Conservation (phyloP, 768 basidiomycete genomes). For the Psilocybe subaeruginosa region DNA sequence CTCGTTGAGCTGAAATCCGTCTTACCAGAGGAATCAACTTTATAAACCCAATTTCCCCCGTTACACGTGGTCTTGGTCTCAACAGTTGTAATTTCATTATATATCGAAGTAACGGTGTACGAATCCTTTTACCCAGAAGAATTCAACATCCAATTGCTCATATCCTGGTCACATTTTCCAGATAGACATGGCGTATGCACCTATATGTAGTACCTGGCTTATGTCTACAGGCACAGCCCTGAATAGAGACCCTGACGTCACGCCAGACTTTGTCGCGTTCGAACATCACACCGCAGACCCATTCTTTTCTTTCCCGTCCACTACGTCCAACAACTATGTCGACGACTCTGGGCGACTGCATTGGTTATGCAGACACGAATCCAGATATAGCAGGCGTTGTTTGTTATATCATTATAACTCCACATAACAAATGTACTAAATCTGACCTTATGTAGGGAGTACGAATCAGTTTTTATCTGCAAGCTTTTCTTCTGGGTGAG, state of each 20-base stretch:
- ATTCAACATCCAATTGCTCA: background rate
- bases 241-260: background rate
- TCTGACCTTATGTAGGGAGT: conserved; percentile 29
- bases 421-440: background rate
- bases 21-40: conserved; percentile 56
- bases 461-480: conserved; percentile 34
- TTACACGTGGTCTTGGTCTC: background rate
- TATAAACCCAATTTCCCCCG: background rate
- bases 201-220: background rate
- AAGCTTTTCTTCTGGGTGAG: conserved; percentile 28
- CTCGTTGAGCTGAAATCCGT: conserved; percentile 61
- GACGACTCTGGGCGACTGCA: conserved; percentile 10
- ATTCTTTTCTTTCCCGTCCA: background rate
- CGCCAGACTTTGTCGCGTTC: background rate
- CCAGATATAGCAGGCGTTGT: conserved; percentile 39
- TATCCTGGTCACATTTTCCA: background rate
- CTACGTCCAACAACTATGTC: background rate
- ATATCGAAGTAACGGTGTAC: background rate
- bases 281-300: background rate
- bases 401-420: conserved; percentile 1
- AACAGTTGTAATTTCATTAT: background rate
- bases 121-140: background rate
- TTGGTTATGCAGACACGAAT: conserved; percentile 25
- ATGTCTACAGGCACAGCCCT: background rate
- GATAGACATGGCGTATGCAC: background rate